Evolutionary conservation across 208 protist species (phyloP).

Genomic region (Leishmania tropica): DNA sequence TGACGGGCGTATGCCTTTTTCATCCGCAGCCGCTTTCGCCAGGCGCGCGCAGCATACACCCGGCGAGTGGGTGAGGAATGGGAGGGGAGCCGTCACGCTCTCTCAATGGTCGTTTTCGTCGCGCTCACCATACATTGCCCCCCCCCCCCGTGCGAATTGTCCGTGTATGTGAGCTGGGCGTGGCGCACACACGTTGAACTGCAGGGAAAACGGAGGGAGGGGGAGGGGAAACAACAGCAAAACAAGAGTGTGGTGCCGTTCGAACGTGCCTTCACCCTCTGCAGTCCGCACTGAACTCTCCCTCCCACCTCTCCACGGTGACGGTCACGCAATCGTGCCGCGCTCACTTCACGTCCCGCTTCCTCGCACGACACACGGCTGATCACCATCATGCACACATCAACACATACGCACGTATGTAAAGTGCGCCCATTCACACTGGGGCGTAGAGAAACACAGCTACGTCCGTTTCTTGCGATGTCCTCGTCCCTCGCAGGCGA

Average conservation of each 20-base stretch:
- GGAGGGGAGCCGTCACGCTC: not conserved
- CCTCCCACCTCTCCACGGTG: not conserved
- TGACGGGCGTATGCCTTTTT: not conserved
- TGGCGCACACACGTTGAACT: not conserved
- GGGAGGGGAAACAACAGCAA: too few species aligned
- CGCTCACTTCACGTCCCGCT: not conserved
- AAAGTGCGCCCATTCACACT: not conserved
- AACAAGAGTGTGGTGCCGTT: too few species aligned
- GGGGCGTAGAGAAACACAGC: not conserved
- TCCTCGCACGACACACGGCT: not conserved
- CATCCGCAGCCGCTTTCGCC: not conserved
- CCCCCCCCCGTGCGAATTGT: not conserved
- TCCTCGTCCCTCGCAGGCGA: slow-evolving; percentile 52
- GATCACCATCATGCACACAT: slow-evolving; percentile 14
- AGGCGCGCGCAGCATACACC: not conserved
- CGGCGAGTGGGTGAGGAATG: not conserved
- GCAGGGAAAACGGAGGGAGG: not conserved
- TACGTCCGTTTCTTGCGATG: slow-evolving; percentile 1
- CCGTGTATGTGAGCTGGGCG: not conserved
- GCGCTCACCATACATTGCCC: not conserved
- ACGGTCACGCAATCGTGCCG: not conserved
- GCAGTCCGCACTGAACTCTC: not conserved
- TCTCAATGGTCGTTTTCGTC: not conserved
- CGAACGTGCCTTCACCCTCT: not conserved
- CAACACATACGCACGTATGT: not conserved